Evolutionary conservation across 129 eudicot genomes (phyloP).

Genomic region (Flaveria trinervia): DNA sequence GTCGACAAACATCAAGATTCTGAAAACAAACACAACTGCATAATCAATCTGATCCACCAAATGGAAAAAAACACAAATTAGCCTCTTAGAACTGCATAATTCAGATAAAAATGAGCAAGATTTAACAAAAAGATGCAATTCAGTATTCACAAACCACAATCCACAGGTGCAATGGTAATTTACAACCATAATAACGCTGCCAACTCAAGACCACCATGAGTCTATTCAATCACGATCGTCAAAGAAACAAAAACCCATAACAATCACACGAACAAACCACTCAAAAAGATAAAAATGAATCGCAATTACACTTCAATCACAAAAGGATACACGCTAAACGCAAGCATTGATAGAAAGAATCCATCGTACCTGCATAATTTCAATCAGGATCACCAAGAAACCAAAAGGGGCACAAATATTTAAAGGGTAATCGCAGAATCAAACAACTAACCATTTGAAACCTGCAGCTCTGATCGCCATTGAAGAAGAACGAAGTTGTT

Average conservation of each 20-base stretch:
- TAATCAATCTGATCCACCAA: slow-evolving; percentile 66
- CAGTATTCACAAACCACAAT: slow-evolving; percentile 59
- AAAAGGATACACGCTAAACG: slow-evolving; percentile 95
- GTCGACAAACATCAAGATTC: slow-evolving; percentile 92
- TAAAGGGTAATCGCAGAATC: not conserved
- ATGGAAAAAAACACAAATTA: slow-evolving; percentile 11
- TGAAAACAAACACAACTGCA: slow-evolving; percentile 69
- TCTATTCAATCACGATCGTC: slow-evolving; percentile 44
- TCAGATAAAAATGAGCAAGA: not conserved
- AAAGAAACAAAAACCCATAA: slow-evolving; percentile 33
- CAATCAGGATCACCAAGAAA: not conserved
- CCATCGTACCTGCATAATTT: slow-evolving; percentile 87
- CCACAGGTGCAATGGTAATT: slow-evolving; percentile 85
- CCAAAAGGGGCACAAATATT: not conserved
- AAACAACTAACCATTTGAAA: slow-evolving; percentile 57
- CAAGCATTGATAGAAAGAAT: slow-evolving; percentile 92
- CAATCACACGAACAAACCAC: not conserved
- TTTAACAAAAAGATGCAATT: not conserved
- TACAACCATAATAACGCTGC: slow-evolving; percentile 76
- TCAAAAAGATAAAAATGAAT: not conserved
- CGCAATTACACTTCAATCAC: not conserved
- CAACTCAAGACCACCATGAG: slow-evolving; percentile 78
- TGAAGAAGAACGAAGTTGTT: slow-evolving; percentile 14
- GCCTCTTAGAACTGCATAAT: not conserved
- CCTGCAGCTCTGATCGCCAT: slow-evolving; percentile 70